Evolutionary conservation across 768 basidiomycete genomes (phyloP).

Genomic region (Panaeolus cyanescens): DNA sequence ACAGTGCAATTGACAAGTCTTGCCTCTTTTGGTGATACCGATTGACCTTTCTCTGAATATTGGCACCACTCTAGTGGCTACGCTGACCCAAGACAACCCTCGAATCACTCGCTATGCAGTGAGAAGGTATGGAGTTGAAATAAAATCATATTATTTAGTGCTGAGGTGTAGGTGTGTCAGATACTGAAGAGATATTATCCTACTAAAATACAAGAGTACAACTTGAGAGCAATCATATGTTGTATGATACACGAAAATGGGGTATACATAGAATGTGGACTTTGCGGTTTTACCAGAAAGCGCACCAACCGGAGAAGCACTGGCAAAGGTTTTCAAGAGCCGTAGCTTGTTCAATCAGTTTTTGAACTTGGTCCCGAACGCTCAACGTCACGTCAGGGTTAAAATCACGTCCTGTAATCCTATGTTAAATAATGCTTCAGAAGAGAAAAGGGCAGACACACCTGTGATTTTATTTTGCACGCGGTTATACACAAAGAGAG

Average conservation of each 20-base stretch:
- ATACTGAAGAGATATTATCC: background rate
- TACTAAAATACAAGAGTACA: conserved; percentile 4
- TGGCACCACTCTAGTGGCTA: no score
- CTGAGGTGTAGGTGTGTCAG: background rate
- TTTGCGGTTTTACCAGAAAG: conserved; percentile 61
- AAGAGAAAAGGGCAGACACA: conserved; percentile 28
- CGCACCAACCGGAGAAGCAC: conserved; percentile 96
- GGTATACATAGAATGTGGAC: conserved; percentile 6
- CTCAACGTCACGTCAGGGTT: conserved; percentile 75
- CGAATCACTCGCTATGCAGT: background rate
- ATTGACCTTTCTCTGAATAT: no score
- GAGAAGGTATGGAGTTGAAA: background rate
- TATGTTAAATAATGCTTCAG: background rate
- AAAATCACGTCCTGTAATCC: conserved; percentile 80
- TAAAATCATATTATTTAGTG: no score
- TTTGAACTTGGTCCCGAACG: conserved; percentile 87
- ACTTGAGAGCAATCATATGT: conserved; percentile 2
- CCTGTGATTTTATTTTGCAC: conserved; percentile 95
- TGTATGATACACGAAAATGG: conserved; percentile 11
- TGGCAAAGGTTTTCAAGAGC: conserved; percentile 95
- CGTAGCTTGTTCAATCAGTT: conserved; percentile 91
- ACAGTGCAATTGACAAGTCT: no score
- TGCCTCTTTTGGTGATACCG: no score
- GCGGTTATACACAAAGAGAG: conserved; percentile 89
- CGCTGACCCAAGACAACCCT: no score